Percentiles rank a stretch among this genome's conserved stretches.
Evolutionary conservation across 2,329 filamentous ascomycete species (phyloP).

Genomic region (Lasiodiplodia sp.): DNA sequence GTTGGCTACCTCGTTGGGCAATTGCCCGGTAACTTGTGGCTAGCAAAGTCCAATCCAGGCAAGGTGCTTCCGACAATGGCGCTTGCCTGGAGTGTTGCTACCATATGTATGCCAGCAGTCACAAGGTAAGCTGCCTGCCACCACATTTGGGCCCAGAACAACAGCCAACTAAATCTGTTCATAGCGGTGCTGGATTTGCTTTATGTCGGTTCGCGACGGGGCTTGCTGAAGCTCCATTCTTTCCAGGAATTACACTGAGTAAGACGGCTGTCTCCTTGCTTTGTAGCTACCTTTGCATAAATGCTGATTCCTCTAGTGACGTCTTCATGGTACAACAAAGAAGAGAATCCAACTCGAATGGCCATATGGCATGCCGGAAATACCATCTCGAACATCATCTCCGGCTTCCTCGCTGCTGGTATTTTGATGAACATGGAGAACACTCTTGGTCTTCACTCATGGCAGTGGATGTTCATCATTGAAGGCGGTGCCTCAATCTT

Average conservation of each 20-base stretch:
- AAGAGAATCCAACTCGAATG: constrained; percentile 59
- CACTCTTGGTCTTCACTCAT: constrained; percentile 40
- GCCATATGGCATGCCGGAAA: constrained; percentile 61
- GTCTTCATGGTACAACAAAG: constrained; percentile 61
- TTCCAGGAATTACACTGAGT: constrained; percentile 49
- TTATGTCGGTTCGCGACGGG: constrained; percentile 49
- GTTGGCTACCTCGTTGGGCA: constrained; percentile 34
- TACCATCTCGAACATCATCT: constrained; percentile 59
- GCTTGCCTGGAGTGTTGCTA: constrained; percentile 52
- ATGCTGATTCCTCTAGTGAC: not conserved
- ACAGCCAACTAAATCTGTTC: not conserved
- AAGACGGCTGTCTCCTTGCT: constrained; percentile 24
- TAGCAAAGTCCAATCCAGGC: constrained; percentile 38
- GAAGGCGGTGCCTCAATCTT: constrained; percentile 46
- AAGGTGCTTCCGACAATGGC: constrained; percentile 49
- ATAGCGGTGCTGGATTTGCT: constrained; percentile 43
- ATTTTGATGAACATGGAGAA: constrained; percentile 52
- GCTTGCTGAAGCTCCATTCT: constrained; percentile 49
- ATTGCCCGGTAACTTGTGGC: constrained; percentile 7
- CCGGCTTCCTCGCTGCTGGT: constrained; percentile 61
- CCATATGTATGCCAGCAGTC: constrained; percentile 54
- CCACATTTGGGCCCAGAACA: no score
- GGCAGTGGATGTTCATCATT: constrained; percentile 45
- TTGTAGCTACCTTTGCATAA: not conserved
- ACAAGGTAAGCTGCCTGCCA: constrained; percentile 33